Conservation (phyloP, 352 stramenopile species). For the Phytophthora cryptogea region DNA sequence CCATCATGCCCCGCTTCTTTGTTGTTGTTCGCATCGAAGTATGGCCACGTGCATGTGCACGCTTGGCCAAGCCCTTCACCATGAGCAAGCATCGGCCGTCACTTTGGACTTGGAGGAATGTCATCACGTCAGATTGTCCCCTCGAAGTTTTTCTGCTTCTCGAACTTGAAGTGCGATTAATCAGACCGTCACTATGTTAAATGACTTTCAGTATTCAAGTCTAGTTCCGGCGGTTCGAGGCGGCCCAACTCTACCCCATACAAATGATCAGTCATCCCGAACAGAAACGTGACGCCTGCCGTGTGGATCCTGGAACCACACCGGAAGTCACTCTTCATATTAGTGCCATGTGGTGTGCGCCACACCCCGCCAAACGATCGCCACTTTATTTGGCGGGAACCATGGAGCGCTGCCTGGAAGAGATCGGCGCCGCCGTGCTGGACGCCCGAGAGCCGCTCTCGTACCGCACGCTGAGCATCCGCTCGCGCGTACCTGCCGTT, state of each 20-base stretch:
- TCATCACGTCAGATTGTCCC: constrained; percentile 1
- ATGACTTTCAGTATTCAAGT: constrained; percentile 5
- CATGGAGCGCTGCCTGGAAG: constrained; percentile 55
- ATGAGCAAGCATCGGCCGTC: neutral
- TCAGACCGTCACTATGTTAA: neutral
- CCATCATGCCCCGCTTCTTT: too few relatives aligned
- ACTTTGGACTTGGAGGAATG: neutral
- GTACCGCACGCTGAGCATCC: constrained; percentile 53
- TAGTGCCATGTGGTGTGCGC: neutral
- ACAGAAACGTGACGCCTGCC: neutral
- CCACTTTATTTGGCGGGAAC: constrained; percentile 15
- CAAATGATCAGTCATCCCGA: neutral
- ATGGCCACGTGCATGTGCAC: neutral
- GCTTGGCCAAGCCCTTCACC: neutral
- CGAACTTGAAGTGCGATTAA: constrained; percentile 8
- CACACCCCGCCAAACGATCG: neutral
- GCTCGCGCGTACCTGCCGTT: constrained; percentile 27
- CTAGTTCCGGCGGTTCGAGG: constrained; percentile 4
- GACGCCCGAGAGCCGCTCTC: constrained; percentile 60
- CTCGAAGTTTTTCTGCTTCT: constrained; percentile 8
- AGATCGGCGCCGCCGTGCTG: constrained; percentile 57
- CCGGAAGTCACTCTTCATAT: neutral
- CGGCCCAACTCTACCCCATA: neutral
- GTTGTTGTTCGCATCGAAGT: too few relatives aligned
- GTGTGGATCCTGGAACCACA: neutral